Conservation (phyloP, 495 filamentous ascomycete species). For the Mycothermus thermophilus region DNA sequence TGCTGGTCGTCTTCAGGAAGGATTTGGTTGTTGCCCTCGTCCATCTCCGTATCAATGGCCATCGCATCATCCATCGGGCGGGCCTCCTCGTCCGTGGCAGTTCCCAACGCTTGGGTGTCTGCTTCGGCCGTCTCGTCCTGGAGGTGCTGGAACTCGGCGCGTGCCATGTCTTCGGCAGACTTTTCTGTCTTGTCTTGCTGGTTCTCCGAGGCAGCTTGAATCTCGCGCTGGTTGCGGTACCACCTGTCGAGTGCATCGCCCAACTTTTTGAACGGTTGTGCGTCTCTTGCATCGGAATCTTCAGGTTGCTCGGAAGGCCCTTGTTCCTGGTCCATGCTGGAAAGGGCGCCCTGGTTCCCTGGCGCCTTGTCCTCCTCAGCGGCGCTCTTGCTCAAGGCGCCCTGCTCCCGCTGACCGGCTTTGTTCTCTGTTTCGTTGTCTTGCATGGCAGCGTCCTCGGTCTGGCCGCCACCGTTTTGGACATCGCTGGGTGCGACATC, state of each 20-base stretch:
- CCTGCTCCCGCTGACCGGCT: constrained; percentile 33
- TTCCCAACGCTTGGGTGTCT: constrained; percentile 82
- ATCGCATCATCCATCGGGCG: constrained; percentile 68
- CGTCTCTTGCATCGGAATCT: constrained; percentile 28
- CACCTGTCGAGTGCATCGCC: constrained; percentile 88
- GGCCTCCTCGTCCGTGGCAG: constrained; percentile 75
- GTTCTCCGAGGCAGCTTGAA: constrained; percentile 51
- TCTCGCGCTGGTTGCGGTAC: constrained; percentile 72
- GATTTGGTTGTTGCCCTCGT: constrained; percentile 37
- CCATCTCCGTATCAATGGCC: constrained; percentile 60
- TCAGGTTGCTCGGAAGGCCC: constrained; percentile 32
- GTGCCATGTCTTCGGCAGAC: constrained; percentile 35
- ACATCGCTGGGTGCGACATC: constrained; percentile 56
- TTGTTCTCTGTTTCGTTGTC: constrained; percentile 30
- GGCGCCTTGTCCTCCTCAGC: constrained; percentile 37
- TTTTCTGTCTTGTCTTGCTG: constrained; percentile 36
- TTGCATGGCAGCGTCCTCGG: constrained; percentile 37
- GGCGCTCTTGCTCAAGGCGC: constrained; percentile 33
- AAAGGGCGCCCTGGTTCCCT: constrained; percentile 34
- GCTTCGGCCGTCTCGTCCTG: constrained; percentile 62
- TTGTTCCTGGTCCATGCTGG: constrained; percentile 40
- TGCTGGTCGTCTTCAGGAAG: constrained; percentile 46
- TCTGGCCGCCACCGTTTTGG: constrained; percentile 41
- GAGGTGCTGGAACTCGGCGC: constrained; percentile 73
- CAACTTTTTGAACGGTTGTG: constrained; percentile 73